Conservation (phyloP, 2,329 filamentous ascomycete genomes). For the Penicillium brevicompactum region DNA sequence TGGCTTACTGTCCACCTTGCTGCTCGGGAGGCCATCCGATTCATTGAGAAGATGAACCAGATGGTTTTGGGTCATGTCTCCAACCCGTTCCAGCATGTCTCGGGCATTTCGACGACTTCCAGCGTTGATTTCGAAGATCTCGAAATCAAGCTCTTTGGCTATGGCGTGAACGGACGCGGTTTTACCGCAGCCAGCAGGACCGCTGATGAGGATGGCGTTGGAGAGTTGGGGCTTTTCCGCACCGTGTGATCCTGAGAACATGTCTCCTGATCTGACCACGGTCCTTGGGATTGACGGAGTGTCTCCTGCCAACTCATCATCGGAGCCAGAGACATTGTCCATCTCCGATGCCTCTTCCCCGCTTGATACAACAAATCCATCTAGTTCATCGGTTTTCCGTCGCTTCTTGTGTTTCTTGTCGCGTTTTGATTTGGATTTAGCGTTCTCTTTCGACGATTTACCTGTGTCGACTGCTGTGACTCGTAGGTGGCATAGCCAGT, state of each 20-base stretch:
- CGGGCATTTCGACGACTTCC: slow-evolving; percentile 81
- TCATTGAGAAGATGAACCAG: slow-evolving; percentile 64
- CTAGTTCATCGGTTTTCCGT: slow-evolving; percentile 69
- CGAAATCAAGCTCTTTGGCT: slow-evolving; percentile 87
- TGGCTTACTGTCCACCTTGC: slow-evolving; percentile 66
- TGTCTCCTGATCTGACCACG: slow-evolving; percentile 44
- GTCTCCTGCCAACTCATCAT: slow-evolving; percentile 49
- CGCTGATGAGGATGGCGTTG: slow-evolving; percentile 86
- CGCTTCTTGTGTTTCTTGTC: slow-evolving; percentile 56
- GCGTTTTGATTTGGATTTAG: slow-evolving; percentile 25
- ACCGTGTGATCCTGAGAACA: slow-evolving; percentile 33
- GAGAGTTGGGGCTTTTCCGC: slow-evolving; percentile 55
- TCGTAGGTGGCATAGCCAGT: slow-evolving; percentile 78
- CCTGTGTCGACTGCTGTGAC: slow-evolving; percentile 75
- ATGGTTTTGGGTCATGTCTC: slow-evolving; percentile 96
- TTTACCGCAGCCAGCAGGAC: slow-evolving; percentile 88
- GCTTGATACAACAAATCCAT: slow-evolving; percentile 77
- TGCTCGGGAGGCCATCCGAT: slow-evolving; percentile 27
- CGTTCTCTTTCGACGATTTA: slow-evolving; percentile 31
- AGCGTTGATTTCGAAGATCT: slow-evolving; percentile 92
- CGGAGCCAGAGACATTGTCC: slow-evolving; percentile 67
- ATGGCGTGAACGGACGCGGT: slow-evolving; percentile 90
- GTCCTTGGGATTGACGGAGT: slow-evolving; percentile 42
- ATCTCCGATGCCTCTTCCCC: slow-evolving; percentile 73
- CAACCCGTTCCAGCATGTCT: slow-evolving; percentile 87